Evolutionary conservation across 108 stramenopile genomes (phyloP), one percentile per base, ranked within the genome.

Genomic region (Nitzschia palea): DNA sequence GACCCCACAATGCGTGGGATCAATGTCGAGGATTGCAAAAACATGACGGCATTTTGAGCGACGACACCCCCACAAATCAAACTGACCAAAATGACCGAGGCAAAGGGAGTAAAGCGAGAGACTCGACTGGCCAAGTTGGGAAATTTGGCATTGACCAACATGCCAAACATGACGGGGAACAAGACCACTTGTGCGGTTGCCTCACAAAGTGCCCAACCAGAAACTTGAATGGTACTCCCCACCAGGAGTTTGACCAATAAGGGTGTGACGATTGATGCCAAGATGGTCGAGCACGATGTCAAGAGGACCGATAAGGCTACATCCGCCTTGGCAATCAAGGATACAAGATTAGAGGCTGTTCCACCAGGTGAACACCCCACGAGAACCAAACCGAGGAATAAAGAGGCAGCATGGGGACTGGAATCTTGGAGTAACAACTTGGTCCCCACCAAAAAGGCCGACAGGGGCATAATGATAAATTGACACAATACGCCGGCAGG

Each of bases 11-110:
- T 70, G 20, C 44, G 62, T 10, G 68, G 74, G 35, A 90, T 67
- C 47, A 78, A 31, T 0, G 55, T 50, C 4, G 65, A 50, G 28
- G 70, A 57, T 15, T 63, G 67, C 43, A 80, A 34, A 29, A 84
- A 60, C 58, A 86, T 65, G 14, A 56, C 55, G 25, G 90, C 68
- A 80, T 91, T 95, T 37, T 91, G 65, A 3, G 97, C 90, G 4
- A 96, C 92, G 1, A 98, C 96, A 30, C 91, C 90, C 20, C 95
- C 97, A 73, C 96, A 96, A 35, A 98, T 96, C 62, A 94, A 67
- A 36, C 85, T 75, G 22, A 98, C 95, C 55, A 96, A 72, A 2
- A 96, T 25, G 0, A 96, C 90, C 25, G 85, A 82, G 4, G 88
- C 84, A 83, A 92, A 93, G 44, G 92, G 94, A 26, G 95, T 86